These are phyloP conservation scores for Pyrenophora teres DNA, from an alignment of 2,329 filamentous ascomycete species.

Conservation along the genomic window DNA sequence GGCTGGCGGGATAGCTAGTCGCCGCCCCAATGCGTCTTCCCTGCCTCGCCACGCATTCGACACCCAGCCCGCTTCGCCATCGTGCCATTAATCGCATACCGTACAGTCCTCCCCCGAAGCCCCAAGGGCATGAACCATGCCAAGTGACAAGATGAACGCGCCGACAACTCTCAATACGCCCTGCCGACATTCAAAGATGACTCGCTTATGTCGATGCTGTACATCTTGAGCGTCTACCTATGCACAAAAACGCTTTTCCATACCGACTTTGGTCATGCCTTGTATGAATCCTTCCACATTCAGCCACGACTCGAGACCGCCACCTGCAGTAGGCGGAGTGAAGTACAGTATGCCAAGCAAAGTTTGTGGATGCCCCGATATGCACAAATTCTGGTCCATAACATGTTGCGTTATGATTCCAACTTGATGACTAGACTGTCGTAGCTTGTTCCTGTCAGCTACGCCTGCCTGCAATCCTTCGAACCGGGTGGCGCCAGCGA, in stretches of 20 bases:
- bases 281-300: constrained; percentile 33
- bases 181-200: constrained; percentile 19
- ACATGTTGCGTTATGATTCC: constrained; percentile 30
- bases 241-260: constrained; percentile 35
- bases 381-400: constrained; percentile 33
- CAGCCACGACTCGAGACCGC: constrained; percentile 19
- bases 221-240: constrained; percentile 13
- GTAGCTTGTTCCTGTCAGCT: constrained; percentile 6
- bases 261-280: constrained; percentile 38
- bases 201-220: constrained; percentile 28
- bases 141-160: constrained; percentile 15
- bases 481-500: constrained; percentile 33
- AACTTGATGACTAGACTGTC: constrained; percentile 26
- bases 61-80: constrained; percentile 32
- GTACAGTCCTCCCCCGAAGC: neutral
- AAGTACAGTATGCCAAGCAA: constrained; percentile 23
- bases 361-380: constrained; percentile 24
- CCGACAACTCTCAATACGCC: too few relatives aligned
- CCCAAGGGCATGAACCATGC: constrained; percentile 24
- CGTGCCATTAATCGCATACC: constrained; percentile 38
- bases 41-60: constrained; percentile 22
- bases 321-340: constrained; percentile 32
- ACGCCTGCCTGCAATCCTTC: constrained; percentile 23
- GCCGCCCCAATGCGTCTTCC: constrained; percentile 20
- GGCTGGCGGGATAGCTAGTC: constrained; percentile 13